These are phyloP conservation scores for Sporisorium reilianum DNA, from an alignment of 1,284 basidiomycete genomes.

Conservation along the genomic window DNA sequence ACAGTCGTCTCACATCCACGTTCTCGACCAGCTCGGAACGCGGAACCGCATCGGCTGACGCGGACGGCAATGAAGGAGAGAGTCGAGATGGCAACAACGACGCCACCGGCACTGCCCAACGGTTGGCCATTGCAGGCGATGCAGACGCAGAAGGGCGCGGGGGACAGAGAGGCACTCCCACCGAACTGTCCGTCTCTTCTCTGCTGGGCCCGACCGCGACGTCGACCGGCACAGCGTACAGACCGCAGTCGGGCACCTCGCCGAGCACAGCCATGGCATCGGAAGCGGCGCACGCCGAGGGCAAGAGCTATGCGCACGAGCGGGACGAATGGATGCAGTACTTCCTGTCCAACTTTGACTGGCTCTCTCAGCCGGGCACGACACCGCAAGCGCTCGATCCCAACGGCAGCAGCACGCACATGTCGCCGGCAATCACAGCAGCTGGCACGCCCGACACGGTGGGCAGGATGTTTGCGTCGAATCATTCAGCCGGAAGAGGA, in stretches of 20 bases:
- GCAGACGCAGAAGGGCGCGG: constrained; percentile 1
- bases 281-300: constrained; percentile 8
- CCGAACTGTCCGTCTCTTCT: constrained; percentile 24
- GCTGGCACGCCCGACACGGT: neutral
- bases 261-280: neutral
- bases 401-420: constrained; percentile 6
- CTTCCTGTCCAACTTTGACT: constrained; percentile 51
- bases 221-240: neutral
- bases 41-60: constrained; percentile 23
- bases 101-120: neutral
- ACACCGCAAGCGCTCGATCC: constrained; percentile 17
- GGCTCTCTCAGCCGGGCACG: constrained; percentile 29
- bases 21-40: constrained; percentile 47
- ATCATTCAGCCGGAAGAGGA: neutral
- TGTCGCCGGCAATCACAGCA: constrained; percentile 6
- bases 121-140: neutral
- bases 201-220: constrained; percentile 16
- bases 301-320: constrained; percentile 24
- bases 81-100: constrained; percentile 1
- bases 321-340: constrained; percentile 55
- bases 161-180: constrained; percentile 12
- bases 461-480: constrained; percentile 7
- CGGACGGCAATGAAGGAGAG: neutral
- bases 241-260: constrained; percentile 12
- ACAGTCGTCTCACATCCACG: constrained; percentile 22